A percentile compares a stretch with the other conserved stretches of the same genome.
Conservation (phyloP, 2,329 filamentous ascomycete genomes). For the Botrytis fragariae region DNA sequence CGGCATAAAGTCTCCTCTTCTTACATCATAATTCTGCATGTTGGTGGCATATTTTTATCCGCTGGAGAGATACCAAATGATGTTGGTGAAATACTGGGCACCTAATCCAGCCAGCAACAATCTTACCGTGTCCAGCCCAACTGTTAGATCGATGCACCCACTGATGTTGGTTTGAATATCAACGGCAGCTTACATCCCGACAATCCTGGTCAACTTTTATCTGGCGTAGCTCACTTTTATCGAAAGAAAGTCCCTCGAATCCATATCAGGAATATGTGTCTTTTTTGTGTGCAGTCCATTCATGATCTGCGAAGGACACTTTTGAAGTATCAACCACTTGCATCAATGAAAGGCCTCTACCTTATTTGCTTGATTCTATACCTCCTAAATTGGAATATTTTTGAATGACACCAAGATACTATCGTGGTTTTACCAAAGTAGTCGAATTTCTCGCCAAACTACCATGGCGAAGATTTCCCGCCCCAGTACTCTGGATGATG, state of each 20-base stretch:
- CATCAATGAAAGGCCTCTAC: not conserved
- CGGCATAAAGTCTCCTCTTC: not conserved
- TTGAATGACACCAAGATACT: not conserved
- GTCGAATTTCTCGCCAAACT: not conserved
- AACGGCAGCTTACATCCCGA: not conserved
- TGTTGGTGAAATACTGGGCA: not conserved
- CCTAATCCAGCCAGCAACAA: not conserved
- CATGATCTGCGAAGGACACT: not conserved
- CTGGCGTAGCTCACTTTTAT: too few relatives aligned
- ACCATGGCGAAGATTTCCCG: not conserved
- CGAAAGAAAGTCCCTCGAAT: too few relatives aligned
- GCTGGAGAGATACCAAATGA: not conserved
- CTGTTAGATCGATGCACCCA: not conserved
- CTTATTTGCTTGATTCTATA: not conserved
- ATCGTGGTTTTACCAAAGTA: not conserved
- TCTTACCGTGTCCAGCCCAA: not conserved
- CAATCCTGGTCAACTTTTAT: not conserved
- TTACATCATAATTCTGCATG: not conserved
- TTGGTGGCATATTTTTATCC: not conserved
- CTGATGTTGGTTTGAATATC: not conserved
- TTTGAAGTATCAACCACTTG: not conserved
- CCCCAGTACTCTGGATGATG: not conserved
- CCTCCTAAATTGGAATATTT: not conserved
- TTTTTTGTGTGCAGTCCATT: not conserved
- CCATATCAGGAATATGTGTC: not conserved